Evolutionary conservation across 331 rosid genomes (phyloP).

Genomic region (Telfairia occidentalis): DNA sequence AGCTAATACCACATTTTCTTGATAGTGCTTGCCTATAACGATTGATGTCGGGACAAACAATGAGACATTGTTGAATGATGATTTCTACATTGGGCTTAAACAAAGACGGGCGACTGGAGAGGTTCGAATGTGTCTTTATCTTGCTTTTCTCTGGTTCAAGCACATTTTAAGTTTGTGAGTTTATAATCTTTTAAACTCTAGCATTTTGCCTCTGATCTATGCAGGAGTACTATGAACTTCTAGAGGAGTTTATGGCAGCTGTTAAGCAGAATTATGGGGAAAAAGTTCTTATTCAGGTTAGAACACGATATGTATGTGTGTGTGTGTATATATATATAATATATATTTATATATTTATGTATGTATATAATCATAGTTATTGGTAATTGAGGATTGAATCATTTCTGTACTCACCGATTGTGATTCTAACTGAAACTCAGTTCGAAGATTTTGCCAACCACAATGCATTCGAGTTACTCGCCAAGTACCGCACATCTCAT

Average conservation of each 20-base stretch:
- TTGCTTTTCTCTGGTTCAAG: not conserved
- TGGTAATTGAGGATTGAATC: not conserved
- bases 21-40: constrained; percentile 90
- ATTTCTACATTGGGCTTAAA: constrained; percentile 83
- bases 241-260: constrained; percentile 85
- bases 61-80: constrained; percentile 66
- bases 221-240: constrained; percentile 83
- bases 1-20: constrained; percentile 2
- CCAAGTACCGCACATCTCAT: constrained; percentile 56
- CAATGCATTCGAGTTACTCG: constrained; percentile 84
- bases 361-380: too few relatives aligned
- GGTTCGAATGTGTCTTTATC: constrained; percentile 24
- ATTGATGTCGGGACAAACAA: constrained; percentile 96
- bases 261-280: constrained; percentile 94
- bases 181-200: not conserved
- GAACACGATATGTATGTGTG: constrained; percentile 6
- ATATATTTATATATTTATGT: too few relatives aligned
- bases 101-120: constrained; percentile 87
- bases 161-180: not conserved
- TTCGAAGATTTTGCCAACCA: constrained; percentile 96
- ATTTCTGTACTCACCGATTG: constrained; percentile 11
- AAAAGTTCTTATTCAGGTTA: constrained; percentile 78
- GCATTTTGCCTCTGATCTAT: constrained; percentile 11
- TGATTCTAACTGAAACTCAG: constrained; percentile 32
- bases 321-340: too few relatives aligned